Percentiles rank a stretch among this genome's conserved stretches.
These are phyloP conservation scores for Botryotinia calthae DNA, from an alignment of 2,329 filamentous ascomycete genomes.

Conservation along the genomic window DNA sequence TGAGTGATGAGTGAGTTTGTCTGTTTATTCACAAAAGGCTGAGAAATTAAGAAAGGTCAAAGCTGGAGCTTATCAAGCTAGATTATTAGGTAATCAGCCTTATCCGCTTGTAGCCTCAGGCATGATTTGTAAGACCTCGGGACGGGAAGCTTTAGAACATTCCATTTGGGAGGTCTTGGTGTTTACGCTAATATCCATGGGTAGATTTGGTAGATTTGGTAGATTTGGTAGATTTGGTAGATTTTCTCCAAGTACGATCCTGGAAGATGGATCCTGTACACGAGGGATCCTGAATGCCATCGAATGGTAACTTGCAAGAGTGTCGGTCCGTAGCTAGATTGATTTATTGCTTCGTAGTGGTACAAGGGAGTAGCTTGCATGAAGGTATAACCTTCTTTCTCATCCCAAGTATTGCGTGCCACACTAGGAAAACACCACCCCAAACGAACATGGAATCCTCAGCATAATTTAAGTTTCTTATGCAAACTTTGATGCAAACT, in stretches of 20 bases:
- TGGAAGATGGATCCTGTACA: not conserved
- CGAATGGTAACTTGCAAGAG: not conserved
- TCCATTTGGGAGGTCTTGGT: not conserved
- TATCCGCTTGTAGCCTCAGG: not conserved
- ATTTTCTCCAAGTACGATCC: not conserved
- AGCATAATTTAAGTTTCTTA: not conserved
- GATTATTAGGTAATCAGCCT: constrained; percentile 16
- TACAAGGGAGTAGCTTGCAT: not conserved
- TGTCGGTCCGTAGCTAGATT: not conserved
- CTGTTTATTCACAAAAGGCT: not conserved
- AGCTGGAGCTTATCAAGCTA: constrained; percentile 5
- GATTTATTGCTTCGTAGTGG: not conserved
- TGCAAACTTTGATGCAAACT: not conserved
- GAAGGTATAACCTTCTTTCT: not conserved
- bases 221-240: not conserved
- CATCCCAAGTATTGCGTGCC: not conserved
- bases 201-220: not conserved
- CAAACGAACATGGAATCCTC: not conserved
- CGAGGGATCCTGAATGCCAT: not conserved
- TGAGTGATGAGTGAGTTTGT: not conserved
- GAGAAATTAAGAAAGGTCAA: constrained; percentile 3
- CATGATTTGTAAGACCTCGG: not conserved
- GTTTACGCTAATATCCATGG: not conserved
- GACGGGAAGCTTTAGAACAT: not conserved
- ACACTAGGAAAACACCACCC: not conserved